Base-by-base conservation (phyloP, 2,329 filamentous ascomycete species). In the Sporothrix mexicana region DNA sequence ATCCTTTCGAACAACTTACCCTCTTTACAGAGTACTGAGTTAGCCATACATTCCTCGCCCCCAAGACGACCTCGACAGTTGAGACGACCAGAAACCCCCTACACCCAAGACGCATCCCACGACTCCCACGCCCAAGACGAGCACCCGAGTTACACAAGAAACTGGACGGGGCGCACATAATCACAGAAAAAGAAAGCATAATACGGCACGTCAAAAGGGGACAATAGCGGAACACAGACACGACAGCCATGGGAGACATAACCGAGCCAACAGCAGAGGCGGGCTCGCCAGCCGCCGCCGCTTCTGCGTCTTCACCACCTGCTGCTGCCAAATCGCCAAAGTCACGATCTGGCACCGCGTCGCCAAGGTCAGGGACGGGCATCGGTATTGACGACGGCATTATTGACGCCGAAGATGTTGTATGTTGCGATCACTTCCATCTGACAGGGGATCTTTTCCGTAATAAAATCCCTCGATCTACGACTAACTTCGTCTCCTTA, bases 341-440 rank as follows among this genome's bases (percentile, higher is more conserved):
- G 3, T 59, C 53, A 43, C 68, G 41, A 5, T 47, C 68, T 5
- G 68, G 15, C 15, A 59, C 53, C 12, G 23, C 53, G 15, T 59
- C 68, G 23, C 45, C 55, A 20, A 55, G 20, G 36, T 17, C 23
- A 36, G 51, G 51, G n/a, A n/a, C 45, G n/a, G 69, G 23, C 9
- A 7, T 41, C 59, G 49, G 41, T 23, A 30, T 30, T 8, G 45
- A 55, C 23, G 69, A 72, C 23, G 62, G 17, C 3, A 25, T 51
- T 4, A 74, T 74, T 13, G 70, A 74, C 20, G 73, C 70, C 3
- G 73, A 74, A n/a, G 71, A 71, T n/a, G 68, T 55, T 36, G 72
- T 70, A 43, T 20, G 66, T 53, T 17, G 8, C 12, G 15, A 36
- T 41, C 1, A 7, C 23, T 17, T 36, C 7, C 3, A 15, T 2